Evolutionary conservation across 768 basidiomycete species (phyloP), one percentile per base, ranked within the genome.

Genomic region (Lentinula guzmanii): DNA sequence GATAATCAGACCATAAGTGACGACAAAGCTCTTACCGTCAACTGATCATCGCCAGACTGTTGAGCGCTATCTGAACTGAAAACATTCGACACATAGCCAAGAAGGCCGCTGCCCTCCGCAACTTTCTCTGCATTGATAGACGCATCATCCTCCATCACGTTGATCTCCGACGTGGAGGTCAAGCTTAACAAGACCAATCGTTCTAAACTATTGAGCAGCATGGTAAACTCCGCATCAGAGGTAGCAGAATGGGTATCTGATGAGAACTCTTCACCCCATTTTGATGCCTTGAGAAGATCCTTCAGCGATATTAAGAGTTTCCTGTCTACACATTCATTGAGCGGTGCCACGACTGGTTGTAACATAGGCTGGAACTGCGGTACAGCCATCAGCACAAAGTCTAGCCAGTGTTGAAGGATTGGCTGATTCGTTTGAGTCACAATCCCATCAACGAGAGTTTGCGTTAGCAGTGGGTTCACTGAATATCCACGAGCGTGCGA

Each of bases 371-470:
- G 89, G 69, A 94, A 91, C 66, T 93, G 91, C 4, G 93, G 87
- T 16, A 95, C 76, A 1, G 93, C 91, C 86, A 92, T 91, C 58
- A 96, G 81, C 62, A 98, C 81, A 70, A 99, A 98, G 70, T 98
- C 96, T 31, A 98, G 79, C 96, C 96, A 98, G 67, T 97, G 93
- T 68, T 97, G 95, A 34, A 96, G 72, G 28, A 96, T 82, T 1
- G 93, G 81, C 33, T 87, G 84, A 73, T 96, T 97, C 34, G 81
- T 73, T 9, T 79, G 75, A 4, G 77, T 71, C 10, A 86, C 77
- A 52, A 98, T 85, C 2, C 92, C 96, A 68, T 96, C 92, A 16
- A 89, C 77, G 21, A 98, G 76, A 0, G 89, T 86, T 65, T 90
- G 90, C 0, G 89, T 80, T 31, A 97, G 73, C 46, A 93, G 80